These are phyloP conservation scores for Pseudonitzschia pungens DNA, from an alignment of 108 stramenopile species.

Conservation along the genomic window DNA sequence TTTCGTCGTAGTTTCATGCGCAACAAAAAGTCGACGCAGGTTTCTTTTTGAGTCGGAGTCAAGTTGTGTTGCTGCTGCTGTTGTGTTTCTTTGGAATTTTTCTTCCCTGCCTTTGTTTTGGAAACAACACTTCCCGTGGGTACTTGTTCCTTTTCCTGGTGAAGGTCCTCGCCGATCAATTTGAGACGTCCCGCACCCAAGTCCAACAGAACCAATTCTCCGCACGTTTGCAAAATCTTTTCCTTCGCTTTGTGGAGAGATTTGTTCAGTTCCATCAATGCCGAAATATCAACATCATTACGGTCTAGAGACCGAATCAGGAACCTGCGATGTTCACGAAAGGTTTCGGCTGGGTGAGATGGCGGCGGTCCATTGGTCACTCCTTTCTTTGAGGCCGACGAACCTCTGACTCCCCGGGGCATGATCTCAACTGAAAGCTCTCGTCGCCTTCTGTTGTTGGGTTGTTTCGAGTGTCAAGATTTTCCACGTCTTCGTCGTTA, in stretches of 20 bases:
- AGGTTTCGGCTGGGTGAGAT: constrained; percentile 32
- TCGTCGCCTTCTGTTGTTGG: not conserved
- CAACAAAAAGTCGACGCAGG: constrained; percentile 59
- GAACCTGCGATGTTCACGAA: constrained; percentile 35
- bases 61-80: constrained; percentile 9
- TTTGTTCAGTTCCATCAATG: constrained; percentile 39
- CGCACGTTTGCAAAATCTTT: constrained; percentile 28
- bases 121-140: not conserved
- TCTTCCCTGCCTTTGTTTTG: constrained; percentile 5
- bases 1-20: constrained; percentile 73
- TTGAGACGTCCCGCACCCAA: constrained; percentile 38
- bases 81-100: not conserved
- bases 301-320: constrained; percentile 51
- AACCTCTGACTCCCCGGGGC: not conserved
- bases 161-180: constrained; percentile 37
- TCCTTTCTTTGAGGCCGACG: not conserved
- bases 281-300: constrained; percentile 47
- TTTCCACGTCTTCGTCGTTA: too few species aligned
- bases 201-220: constrained; percentile 46
- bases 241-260: constrained; percentile 36
- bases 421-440: not conserved
- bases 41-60: constrained; percentile 28
- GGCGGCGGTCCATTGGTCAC: constrained; percentile 5
- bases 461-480: too few species aligned
- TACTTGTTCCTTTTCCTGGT: constrained; percentile 5